Conservation (phyloP, 148 eudicot genomes). For the Selenicereus undatus region DNA sequence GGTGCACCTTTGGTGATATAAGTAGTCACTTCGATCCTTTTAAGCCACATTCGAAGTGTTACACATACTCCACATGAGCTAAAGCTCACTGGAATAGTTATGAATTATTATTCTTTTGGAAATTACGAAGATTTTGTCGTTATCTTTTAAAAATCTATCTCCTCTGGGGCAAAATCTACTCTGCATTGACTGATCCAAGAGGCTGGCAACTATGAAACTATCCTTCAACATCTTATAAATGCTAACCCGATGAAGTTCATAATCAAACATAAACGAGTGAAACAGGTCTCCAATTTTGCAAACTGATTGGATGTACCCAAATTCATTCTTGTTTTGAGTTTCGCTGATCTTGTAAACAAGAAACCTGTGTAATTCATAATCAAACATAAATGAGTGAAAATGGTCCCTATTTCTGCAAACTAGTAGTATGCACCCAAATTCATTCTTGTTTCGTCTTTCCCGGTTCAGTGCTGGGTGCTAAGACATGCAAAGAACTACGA, state of each 20-base stretch:
- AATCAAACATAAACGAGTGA: not conserved
- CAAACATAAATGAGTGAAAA: not conserved
- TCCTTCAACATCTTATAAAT: not conserved
- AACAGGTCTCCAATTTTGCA: not conserved
- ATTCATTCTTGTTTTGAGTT: not conserved
- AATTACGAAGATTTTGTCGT: not conserved
- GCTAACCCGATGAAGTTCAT: not conserved
- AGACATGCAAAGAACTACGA: not conserved
- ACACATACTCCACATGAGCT: too few relatives aligned
- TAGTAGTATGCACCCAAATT: not conserved
- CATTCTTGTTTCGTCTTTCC: not conserved
- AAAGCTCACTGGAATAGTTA: too few relatives aligned
- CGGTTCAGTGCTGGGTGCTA: not conserved
- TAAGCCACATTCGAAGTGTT: too few relatives aligned
- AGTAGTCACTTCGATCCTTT: too few relatives aligned
- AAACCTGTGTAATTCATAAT: not conserved
- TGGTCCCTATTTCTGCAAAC: too few relatives aligned
- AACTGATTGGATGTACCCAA: not conserved
- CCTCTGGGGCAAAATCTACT: not conserved
- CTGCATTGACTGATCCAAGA: slow-evolving; percentile 1
- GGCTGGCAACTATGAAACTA: not conserved
- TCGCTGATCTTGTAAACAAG: not conserved
- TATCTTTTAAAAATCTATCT: not conserved
- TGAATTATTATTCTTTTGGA: not conserved
- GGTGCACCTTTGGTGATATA: too few relatives aligned